Conservation (phyloP, 176 grass and related monocot species). For the Triticum turgidum region DNA sequence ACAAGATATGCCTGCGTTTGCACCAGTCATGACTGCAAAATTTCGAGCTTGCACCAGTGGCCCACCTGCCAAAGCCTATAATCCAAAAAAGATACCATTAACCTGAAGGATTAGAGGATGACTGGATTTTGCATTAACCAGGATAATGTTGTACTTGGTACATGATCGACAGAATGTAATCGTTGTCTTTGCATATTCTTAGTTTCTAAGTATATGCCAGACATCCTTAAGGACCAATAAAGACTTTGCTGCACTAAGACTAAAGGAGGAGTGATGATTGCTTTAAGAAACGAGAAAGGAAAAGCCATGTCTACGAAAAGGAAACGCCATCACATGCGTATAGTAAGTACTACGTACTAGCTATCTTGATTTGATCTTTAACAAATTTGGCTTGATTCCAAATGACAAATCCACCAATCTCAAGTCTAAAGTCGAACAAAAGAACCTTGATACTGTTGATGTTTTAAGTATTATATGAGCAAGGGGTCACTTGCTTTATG, state of each 20-base stretch:
- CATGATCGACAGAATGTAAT: neutral
- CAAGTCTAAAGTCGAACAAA: constrained; percentile 1
- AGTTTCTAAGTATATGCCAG: neutral
- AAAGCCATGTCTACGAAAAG: neutral
- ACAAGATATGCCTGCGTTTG: constrained; percentile 93
- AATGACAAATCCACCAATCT: neutral
- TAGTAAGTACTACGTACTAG: neutral
- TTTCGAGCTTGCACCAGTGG: constrained; percentile 94
- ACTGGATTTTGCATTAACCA: neutral
- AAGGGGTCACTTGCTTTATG: neutral
- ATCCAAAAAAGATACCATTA: neutral
- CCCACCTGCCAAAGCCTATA: constrained; percentile 87
- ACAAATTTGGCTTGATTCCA: constrained; percentile 32
- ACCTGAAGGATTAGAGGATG: neutral
- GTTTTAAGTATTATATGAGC: neutral
- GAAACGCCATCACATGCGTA: constrained; percentile 20
- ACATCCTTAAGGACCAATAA: neutral
- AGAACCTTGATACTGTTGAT: neutral
- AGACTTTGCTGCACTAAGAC: neutral
- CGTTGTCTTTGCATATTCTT: neutral
- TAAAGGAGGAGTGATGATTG: constrained; percentile 17
- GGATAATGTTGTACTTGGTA: neutral
- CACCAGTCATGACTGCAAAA: constrained; percentile 97
- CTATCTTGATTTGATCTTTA: constrained; percentile 23
- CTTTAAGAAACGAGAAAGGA: constrained; percentile 12